Percentiles rank a stretch among this genome's conserved stretches.
These are phyloP conservation scores for Starmerella etchellsii DNA, from an alignment of 805 yeast genomes.

Conservation along the genomic window DNA sequence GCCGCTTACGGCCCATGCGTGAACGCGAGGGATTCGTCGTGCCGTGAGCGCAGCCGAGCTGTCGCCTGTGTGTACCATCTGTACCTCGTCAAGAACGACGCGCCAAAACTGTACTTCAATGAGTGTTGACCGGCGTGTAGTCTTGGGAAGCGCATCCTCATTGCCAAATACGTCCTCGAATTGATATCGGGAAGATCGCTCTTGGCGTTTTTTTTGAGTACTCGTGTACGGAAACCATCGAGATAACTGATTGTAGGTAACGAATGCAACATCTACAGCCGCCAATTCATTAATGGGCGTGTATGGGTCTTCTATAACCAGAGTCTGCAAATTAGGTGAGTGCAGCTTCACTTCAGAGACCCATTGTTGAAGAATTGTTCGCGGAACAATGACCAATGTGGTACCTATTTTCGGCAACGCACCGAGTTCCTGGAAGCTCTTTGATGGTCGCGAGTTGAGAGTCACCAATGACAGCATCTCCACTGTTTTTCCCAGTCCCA, in stretches of 20 bases:
- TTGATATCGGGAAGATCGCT: slow-evolving; percentile 9
- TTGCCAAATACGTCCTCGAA: neutral
- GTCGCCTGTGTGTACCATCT: slow-evolving; percentile 66
- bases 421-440: neutral
- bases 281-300: slow-evolving; percentile 41
- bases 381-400: slow-evolving; percentile 76
- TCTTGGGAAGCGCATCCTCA: neutral
- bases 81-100: slow-evolving; percentile 85
- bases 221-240: slow-evolving; percentile 53
- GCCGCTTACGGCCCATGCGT: slow-evolving; percentile 96
- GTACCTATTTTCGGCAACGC: slow-evolving; percentile 39
- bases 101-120: slow-evolving; percentile 79
- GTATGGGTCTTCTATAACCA: slow-evolving; percentile 29
- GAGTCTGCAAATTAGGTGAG: slow-evolving; percentile 49
- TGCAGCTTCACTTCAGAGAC: slow-evolving; percentile 48
- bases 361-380: slow-evolving; percentile 79
- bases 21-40: slow-evolving; percentile 63
- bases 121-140: slow-evolving; percentile 44
- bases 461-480: slow-evolving; percentile 60
- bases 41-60: slow-evolving; percentile 74
- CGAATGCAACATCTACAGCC: slow-evolving; percentile 62
- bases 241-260: slow-evolving; percentile 61
- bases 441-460: slow-evolving; percentile 39
- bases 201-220: slow-evolving; percentile 51
- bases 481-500: slow-evolving; percentile 95